Conservation (phyloP, 2,329 filamentous ascomycete species). For the Pseudogymnoascus pannorum region DNA sequence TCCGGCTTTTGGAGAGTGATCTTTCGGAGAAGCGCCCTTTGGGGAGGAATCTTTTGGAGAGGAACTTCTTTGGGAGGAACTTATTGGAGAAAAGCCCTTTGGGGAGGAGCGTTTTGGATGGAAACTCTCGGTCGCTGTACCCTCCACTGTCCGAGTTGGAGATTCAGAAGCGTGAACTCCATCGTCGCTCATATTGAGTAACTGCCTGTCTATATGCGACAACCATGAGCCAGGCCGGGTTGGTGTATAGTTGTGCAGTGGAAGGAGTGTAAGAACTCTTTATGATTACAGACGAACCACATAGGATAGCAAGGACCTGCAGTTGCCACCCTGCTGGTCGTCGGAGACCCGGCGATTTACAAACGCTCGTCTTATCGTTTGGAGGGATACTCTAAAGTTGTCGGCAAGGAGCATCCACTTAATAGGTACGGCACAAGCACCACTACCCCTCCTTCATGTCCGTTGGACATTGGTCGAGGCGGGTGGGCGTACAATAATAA, state of each 20-base stretch:
- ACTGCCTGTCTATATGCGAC: neutral
- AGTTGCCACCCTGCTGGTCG: neutral
- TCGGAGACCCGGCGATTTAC: neutral
- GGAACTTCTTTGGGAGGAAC: neutral
- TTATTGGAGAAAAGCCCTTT: neutral
- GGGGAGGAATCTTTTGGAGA: neutral
- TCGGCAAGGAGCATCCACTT: neutral
- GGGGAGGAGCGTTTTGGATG: neutral
- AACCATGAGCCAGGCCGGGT: neutral
- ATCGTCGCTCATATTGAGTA: slow-evolving; percentile 8
- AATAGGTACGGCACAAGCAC: neutral
- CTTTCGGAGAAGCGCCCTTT: neutral
- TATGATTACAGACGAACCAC: neutral
- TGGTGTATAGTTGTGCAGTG: neutral
- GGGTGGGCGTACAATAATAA: neutral
- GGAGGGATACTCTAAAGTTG: neutral
- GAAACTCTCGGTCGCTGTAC: neutral
- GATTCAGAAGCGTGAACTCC: neutral
- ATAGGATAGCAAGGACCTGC: neutral
- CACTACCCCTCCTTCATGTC: neutral
- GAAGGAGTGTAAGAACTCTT: slow-evolving; percentile 1
- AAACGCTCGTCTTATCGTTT: neutral
- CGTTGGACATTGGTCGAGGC: neutral
- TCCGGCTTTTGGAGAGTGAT: neutral
- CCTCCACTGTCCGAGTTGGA: neutral